Percentiles rank a stretch among this genome's conserved stretches.
Conservation (phyloP, 176 grass and related monocot genomes). For the Chrysopogon serrulatus region DNA sequence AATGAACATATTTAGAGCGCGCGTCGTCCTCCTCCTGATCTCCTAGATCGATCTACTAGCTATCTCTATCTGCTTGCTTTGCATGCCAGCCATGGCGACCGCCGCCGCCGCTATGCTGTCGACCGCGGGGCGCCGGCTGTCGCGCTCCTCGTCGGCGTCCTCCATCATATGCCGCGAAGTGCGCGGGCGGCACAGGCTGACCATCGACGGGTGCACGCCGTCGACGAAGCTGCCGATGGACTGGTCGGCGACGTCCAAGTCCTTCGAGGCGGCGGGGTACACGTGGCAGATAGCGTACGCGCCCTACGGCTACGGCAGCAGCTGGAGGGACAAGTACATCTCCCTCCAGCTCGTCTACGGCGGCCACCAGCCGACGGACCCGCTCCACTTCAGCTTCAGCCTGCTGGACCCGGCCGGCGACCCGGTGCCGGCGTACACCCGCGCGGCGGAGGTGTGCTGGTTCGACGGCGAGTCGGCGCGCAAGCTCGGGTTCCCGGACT, state of each 20-base stretch:
- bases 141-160: background rate
- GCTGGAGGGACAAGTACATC: background rate
- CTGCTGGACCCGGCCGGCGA: background rate
- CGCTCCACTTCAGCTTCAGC: background rate
- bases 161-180: background rate
- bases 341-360: background rate
- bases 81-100: background rate
- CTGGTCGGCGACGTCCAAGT: background rate
- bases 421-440: background rate
- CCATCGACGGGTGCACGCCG: too few relatives aligned
- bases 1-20: too few relatives aligned
- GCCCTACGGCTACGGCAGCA: background rate
- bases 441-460: background rate
- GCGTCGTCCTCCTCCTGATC: too few relatives aligned
- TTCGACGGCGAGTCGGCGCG: background rate
- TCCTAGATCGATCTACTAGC: too few relatives aligned
- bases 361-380: too few relatives aligned
- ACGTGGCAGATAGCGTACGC: background rate
- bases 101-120: background rate
- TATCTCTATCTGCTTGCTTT: background rate
- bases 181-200: too few relatives aligned
- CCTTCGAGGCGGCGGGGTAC: background rate
- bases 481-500: background rate
- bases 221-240: background rate
- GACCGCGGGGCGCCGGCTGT: background rate